Evolutionary conservation across 2,329 filamentous ascomycete species (phyloP).

Genomic region (Trichoderma afroharzianum): DNA sequence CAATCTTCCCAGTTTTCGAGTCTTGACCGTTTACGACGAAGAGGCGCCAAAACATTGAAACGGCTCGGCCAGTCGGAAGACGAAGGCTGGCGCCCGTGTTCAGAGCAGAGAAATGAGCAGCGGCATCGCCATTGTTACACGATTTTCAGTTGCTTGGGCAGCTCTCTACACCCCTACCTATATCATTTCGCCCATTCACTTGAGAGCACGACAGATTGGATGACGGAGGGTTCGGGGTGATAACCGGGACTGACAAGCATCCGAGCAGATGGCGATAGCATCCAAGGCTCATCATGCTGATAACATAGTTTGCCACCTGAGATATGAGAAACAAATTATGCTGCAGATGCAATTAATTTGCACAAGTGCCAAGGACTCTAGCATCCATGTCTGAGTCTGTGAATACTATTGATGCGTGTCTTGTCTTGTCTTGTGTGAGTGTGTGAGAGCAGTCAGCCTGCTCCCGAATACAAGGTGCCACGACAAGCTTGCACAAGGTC

Average conservation of each 20-base stretch:
- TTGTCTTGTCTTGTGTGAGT: background rate
- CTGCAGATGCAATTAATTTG: constrained; percentile 2
- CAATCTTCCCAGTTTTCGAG: background rate
- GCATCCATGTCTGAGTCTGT: background rate
- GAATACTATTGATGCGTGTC: background rate
- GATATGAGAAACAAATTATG: background rate
- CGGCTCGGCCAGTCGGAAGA: background rate
- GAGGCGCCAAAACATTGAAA: background rate
- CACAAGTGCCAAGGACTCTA: background rate
- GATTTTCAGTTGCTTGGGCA: background rate
- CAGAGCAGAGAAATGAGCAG: background rate
- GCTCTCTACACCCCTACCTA: background rate
- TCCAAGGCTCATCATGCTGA: background rate
- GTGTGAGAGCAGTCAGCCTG: background rate
- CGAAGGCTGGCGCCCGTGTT: background rate
- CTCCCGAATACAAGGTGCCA: background rate
- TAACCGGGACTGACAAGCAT: background rate
- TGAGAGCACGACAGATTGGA: background rate
- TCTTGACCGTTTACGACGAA: background rate
- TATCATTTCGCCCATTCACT: background rate
- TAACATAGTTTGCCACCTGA: background rate
- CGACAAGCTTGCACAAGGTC: background rate
- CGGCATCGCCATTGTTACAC: background rate
- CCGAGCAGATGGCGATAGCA: background rate
- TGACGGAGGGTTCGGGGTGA: background rate